These are phyloP conservation scores for Parasarocladium wereldwijsianum DNA, from an alignment of 2,329 filamentous ascomycete species.

Conservation along the genomic window DNA sequence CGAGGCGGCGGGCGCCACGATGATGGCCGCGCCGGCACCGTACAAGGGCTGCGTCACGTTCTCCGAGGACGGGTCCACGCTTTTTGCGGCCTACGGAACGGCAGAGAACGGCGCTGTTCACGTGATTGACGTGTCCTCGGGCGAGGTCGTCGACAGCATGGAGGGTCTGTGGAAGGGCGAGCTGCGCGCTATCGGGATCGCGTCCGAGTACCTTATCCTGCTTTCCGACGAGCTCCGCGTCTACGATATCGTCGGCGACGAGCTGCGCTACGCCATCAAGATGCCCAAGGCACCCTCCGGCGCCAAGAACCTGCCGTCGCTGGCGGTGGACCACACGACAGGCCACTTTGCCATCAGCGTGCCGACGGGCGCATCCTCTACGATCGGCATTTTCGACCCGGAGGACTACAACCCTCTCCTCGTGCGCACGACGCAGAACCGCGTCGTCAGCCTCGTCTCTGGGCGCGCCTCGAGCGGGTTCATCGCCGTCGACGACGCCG, in stretches of 20 bases:
- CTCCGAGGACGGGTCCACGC: constrained; percentile 69
- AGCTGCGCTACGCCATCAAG: constrained; percentile 51
- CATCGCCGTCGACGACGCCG: constrained; percentile 59
- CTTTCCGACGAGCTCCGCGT: constrained; percentile 61
- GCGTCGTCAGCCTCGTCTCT: constrained; percentile 53
- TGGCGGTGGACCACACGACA: constrained; percentile 56
- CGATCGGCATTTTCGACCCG: constrained; percentile 53
- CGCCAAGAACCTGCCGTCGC: constrained; percentile 36
- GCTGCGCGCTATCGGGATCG: constrained; percentile 53
- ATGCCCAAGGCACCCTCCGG: constrained; percentile 27
- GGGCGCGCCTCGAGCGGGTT: constrained; percentile 54
- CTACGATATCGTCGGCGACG: constrained; percentile 73
- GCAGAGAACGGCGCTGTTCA: constrained; percentile 49
- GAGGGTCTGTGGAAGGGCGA: constrained; percentile 51
- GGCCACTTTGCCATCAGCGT: constrained; percentile 53
- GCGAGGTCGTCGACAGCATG: constrained; percentile 50
- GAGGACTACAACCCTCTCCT: constrained; percentile 44
- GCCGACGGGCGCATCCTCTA: constrained; percentile 28
- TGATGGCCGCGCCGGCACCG: no score
- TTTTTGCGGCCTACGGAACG: constrained; percentile 52
- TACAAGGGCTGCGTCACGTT: constrained; percentile 60
- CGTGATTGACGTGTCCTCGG: constrained; percentile 59
- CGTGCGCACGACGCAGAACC: constrained; percentile 37
- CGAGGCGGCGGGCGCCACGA: constrained; percentile 8
- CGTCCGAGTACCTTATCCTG: constrained; percentile 61